These are phyloP conservation scores for Mycosphaerella arachidis DNA, from an alignment of 2,329 filamentous ascomycete genomes.

Conservation along the genomic window DNA sequence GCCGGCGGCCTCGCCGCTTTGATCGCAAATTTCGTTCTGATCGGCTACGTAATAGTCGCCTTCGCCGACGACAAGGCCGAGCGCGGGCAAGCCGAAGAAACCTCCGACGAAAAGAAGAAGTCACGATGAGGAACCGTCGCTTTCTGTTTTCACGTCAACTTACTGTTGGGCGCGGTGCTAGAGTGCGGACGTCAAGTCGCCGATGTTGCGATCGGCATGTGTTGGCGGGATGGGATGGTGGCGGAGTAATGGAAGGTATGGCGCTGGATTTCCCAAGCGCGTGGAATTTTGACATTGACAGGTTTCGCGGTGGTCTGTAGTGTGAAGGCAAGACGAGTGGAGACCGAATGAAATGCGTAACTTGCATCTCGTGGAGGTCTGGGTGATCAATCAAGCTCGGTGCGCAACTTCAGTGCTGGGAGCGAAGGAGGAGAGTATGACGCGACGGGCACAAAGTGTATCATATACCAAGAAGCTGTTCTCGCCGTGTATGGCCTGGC, in stretches of 20 bases:
- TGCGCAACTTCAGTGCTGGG: neutral
- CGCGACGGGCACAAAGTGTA: neutral
- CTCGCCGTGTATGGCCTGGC: neutral
- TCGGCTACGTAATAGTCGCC: slow-evolving; percentile 87
- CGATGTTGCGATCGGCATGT: too few species aligned
- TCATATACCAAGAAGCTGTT: slow-evolving; percentile 1
- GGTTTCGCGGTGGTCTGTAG: too few species aligned
- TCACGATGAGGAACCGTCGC: neutral
- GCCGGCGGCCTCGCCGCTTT: slow-evolving; percentile 81
- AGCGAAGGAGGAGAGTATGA: neutral
- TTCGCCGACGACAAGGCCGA: slow-evolving; percentile 74
- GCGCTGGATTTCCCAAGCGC: too few species aligned
- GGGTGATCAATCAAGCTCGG: neutral
- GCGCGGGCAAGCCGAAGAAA: slow-evolving; percentile 37
- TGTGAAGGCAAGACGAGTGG: too few species aligned
- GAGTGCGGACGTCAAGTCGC: neutral
- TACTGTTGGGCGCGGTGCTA: neutral
- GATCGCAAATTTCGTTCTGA: slow-evolving; percentile 83
- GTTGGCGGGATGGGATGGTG: too few species aligned
- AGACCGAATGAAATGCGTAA: too few species aligned
- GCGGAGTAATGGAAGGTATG: too few species aligned
- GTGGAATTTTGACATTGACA: too few species aligned
- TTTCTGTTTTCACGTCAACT: neutral
- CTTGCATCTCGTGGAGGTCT: neutral
- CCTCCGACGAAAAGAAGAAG: slow-evolving; percentile 42